A percentile compares a stretch with the other conserved stretches of the same genome.
phyloP scores from a whole-genome alignment of 1,139 yeast species.

The Pneumocystis jirovecii region DNA sequence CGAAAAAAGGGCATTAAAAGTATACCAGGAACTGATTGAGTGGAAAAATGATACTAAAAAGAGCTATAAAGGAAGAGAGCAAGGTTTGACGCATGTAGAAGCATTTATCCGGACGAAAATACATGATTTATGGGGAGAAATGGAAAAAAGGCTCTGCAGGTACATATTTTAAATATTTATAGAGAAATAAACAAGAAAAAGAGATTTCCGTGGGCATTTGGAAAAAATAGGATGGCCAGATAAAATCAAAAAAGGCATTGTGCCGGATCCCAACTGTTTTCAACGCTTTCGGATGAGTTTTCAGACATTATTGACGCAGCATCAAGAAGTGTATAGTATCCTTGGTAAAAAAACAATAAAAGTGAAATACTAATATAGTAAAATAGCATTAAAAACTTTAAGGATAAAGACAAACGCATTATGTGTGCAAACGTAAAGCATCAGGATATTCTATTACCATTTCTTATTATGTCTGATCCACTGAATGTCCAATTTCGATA shows the following conservation, averaged over 20 bases:
- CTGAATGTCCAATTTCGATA: slow-evolving; percentile 49
- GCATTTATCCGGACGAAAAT: slow-evolving; percentile 3
- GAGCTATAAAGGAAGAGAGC: slow-evolving; percentile 7
- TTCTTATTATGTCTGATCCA: slow-evolving; percentile 41
- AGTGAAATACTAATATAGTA: background rate
- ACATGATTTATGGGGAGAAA: slow-evolving; percentile 5
- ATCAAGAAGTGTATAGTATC: background rate
- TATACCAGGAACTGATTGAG: background rate
- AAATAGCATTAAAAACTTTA: background rate
- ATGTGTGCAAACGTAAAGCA: slow-evolving; percentile 19
- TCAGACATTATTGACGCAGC: background rate
- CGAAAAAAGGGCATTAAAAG: background rate
- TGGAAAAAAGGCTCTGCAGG: slow-evolving; percentile 7
- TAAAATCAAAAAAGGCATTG: slow-evolving; percentile 2
- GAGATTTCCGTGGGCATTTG: slow-evolving; percentile 10
- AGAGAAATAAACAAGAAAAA: background rate
- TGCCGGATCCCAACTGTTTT: slow-evolving; percentile 9
- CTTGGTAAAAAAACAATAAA: too few species aligned
- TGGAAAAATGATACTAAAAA: background rate
- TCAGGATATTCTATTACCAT: slow-evolving; percentile 43
- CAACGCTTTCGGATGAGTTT: background rate
- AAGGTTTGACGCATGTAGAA: slow-evolving; percentile 8
- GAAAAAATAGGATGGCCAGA: slow-evolving; percentile 14
- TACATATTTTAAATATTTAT: slow-evolving; percentile 3
- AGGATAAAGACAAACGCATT: background rate